These are phyloP conservation scores for Cicer bijugum DNA, from an alignment of 306 rosid genomes.

Conservation along the genomic window DNA sequence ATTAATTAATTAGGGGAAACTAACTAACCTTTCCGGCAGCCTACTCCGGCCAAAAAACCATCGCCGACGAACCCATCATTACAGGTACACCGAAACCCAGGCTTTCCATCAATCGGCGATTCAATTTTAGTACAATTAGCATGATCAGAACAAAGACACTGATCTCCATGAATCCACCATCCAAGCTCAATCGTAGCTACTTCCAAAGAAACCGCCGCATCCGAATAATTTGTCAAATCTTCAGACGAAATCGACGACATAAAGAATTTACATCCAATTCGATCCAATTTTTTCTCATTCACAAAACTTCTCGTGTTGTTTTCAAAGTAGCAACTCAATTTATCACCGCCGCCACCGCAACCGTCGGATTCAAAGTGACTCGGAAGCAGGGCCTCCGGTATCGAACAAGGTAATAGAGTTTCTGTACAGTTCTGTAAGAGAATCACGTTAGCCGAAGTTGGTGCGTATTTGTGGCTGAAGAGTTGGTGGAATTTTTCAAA, in stretches of 20 bases:
- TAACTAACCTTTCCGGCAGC: conserved; percentile 85
- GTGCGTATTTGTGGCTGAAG: conserved; percentile 67
- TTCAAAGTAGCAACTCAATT: conserved; percentile 67
- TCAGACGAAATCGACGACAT: conserved; percentile 66
- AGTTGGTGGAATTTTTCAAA: conserved; percentile 49
- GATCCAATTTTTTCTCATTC: conserved; percentile 16
- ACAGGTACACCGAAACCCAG: conserved; percentile 65
- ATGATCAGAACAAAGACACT: conserved; percentile 58
- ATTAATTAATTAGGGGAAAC: not conserved
- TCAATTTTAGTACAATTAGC: conserved; percentile 55
- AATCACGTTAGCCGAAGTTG: conserved; percentile 71
- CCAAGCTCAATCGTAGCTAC: conserved; percentile 70
- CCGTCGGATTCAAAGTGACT: conserved; percentile 55
- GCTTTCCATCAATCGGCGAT: conserved; percentile 46
- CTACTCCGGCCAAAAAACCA: conserved; percentile 66
- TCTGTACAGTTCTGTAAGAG: conserved; percentile 61
- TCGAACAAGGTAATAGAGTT: conserved; percentile 46
- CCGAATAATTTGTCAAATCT: conserved; percentile 41
- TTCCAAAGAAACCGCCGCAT: conserved; percentile 59
- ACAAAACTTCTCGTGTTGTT: conserved; percentile 44
- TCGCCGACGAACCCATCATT: conserved; percentile 67
- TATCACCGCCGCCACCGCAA: conserved; percentile 47
- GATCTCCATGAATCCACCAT: conserved; percentile 79
- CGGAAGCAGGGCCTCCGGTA: conserved; percentile 60
- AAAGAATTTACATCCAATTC: conserved; percentile 51